Conservation (phyloP, 1,139 yeast species). For the Nakaseomyces bracarensis region DNA sequence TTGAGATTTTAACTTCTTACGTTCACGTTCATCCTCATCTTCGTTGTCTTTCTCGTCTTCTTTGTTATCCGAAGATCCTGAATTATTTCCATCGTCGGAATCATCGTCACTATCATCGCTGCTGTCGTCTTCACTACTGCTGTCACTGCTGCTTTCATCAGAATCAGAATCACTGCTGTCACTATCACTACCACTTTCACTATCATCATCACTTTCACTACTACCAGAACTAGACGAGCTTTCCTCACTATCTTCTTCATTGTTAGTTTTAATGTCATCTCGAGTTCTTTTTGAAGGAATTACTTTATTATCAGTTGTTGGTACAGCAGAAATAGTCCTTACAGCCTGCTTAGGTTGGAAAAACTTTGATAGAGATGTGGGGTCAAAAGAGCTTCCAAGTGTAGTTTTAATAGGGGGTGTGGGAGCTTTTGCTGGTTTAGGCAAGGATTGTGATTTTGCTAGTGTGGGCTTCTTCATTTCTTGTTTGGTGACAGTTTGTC, state of each 20-base stretch:
- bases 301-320: constrained; percentile 11
- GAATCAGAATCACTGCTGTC: constrained; percentile 9
- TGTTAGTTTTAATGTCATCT: constrained; percentile 11
- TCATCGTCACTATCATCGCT: constrained; percentile 10
- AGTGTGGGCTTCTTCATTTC: constrained; percentile 11
- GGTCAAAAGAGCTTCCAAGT: constrained; percentile 25
- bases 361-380: constrained; percentile 31
- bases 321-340: constrained; percentile 13
- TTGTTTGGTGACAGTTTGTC: constrained; percentile 6
- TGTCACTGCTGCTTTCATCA: constrained; percentile 7
- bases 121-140: constrained; percentile 10
- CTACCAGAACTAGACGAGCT: constrained; percentile 1
- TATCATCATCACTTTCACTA: constrained; percentile 14
- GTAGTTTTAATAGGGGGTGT: constrained; percentile 8
- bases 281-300: constrained; percentile 23
- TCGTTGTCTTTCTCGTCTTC: constrained; percentile 10
- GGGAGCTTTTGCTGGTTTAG: constrained; percentile 9
- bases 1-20: constrained; percentile 2
- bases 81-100: constrained; percentile 5
- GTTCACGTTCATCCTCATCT: constrained; percentile 9
- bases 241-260: constrained; percentile 15
- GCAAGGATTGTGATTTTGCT: constrained; percentile 12
- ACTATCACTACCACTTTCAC: constrained; percentile 8
- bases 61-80: constrained; percentile 2
- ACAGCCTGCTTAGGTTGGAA: constrained; percentile 31